phyloP scores from a whole-genome alignment of 768 basidiomycete genomes.

The Sistotremastrum niveocremeum region DNA sequence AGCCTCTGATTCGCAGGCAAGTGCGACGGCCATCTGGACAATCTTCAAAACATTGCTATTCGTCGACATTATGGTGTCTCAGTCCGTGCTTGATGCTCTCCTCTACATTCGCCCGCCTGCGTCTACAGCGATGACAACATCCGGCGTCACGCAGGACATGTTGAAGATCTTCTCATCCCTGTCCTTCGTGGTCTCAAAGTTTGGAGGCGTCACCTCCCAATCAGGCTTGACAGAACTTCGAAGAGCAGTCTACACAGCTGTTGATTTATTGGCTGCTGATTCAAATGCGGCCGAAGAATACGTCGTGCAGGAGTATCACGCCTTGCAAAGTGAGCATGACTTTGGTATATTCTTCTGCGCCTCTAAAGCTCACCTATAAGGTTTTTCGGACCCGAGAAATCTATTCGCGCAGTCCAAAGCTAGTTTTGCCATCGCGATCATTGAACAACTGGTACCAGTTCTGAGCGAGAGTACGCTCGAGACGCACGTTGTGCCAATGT shows the following conservation, averaged over 20 bases:
- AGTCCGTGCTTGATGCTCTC: conserved; percentile 41
- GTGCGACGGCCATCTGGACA: conserved; percentile 45
- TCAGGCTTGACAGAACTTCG: conserved; percentile 59
- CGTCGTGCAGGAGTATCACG: conserved; percentile 18
- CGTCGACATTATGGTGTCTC: conserved; percentile 52
- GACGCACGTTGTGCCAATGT: conserved; percentile 42
- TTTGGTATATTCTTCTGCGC: not conserved
- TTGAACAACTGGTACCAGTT: conserved; percentile 64
- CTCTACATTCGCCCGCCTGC: conserved; percentile 25
- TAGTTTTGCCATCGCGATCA: conserved; percentile 58
- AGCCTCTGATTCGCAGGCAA: conserved; percentile 26
- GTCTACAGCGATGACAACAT: conserved; percentile 20
- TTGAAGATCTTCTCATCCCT: conserved; percentile 50
- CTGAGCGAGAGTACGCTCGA: conserved; percentile 41
- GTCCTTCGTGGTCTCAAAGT: conserved; percentile 66
- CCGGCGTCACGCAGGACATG: conserved; percentile 34
- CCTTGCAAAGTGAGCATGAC: conserved; percentile 1
- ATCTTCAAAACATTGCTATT: conserved; percentile 69
- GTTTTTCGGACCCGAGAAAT: too few relatives aligned
- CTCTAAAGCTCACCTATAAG: too few relatives aligned
- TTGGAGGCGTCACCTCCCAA: conserved; percentile 56
- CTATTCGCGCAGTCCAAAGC: conserved; percentile 18
- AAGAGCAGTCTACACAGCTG: conserved; percentile 58
- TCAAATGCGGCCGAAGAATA: conserved; percentile 23
- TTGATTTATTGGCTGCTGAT: conserved; percentile 52